These are phyloP conservation scores for Coprinopsis sp. DNA, from an alignment of 768 basidiomycete genomes.

Conservation along the genomic window DNA sequence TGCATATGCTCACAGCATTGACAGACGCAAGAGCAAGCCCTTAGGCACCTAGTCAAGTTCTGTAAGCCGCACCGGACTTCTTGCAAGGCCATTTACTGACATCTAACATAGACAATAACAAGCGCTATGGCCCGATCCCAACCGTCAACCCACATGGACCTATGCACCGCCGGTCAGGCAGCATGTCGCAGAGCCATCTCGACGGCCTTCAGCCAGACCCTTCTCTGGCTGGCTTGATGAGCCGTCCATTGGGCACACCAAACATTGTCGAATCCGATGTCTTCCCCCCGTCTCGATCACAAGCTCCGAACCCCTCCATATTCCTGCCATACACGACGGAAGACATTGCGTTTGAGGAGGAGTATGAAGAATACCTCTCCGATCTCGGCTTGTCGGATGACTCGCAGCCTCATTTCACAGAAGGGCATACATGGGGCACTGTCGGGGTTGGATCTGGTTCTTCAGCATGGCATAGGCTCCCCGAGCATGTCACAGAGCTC, in stretches of 20 bases:
- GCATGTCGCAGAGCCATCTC: conserved; percentile 76
- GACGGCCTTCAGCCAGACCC: conserved; percentile 75
- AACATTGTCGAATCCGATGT: conserved; percentile 83
- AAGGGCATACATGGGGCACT: not conserved
- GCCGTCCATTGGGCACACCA: conserved; percentile 68
- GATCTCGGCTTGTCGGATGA: conserved; percentile 75
- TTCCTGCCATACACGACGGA: conserved; percentile 92
- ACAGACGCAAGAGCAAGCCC: conserved; percentile 91
- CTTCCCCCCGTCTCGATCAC: conserved; percentile 90
- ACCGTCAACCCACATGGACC: conserved; percentile 47
- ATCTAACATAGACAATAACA: conserved; percentile 68
- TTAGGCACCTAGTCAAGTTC: conserved; percentile 91
- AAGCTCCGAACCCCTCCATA: conserved; percentile 75
- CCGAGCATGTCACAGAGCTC: conserved; percentile 71
- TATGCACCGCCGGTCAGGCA: conserved; percentile 73
- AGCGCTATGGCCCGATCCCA: conserved; percentile 71
- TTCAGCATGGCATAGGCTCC: conserved; percentile 82
- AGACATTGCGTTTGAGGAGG: conserved; percentile 92
- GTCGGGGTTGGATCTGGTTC: conserved; percentile 12
- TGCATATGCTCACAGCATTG: conserved; percentile 2
- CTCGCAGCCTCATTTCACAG: conserved; percentile 35
- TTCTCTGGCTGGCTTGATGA: conserved; percentile 70
- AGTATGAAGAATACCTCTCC: conserved; percentile 95
- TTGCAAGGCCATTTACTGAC: not conserved
- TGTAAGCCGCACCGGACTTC: conserved; percentile 48